phyloP scores from a whole-genome alignment of 306 rosid species.

The Quercus engelmannii region DNA sequence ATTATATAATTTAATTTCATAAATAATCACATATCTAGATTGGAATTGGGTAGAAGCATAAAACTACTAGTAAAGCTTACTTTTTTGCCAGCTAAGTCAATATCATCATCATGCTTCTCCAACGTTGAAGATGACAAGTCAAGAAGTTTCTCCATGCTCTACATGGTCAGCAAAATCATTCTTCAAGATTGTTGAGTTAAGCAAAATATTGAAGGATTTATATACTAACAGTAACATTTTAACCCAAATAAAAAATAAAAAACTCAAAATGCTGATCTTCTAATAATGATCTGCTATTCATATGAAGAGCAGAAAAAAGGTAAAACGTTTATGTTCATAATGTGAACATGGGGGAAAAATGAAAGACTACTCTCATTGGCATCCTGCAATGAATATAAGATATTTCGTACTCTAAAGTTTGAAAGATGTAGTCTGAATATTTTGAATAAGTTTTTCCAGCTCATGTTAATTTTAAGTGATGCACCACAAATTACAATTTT shows the following conservation, averaged over 20 bases:
- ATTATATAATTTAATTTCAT: neutral
- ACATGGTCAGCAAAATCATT: conserved; percentile 9
- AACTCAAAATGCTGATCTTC: neutral
- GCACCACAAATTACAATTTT: neutral
- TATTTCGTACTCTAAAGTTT: neutral
- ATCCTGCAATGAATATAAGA: neutral
- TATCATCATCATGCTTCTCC: conserved; percentile 24
- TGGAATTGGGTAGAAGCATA: neutral
- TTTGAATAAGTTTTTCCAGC: neutral
- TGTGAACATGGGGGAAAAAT: neutral
- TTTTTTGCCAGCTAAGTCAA: conserved; percentile 5
- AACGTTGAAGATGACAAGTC: conserved; percentile 28
- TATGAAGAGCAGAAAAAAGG: conserved; percentile 1
- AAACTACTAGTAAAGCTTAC: conserved; percentile 15
- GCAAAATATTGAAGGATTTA: neutral
- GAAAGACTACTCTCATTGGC: neutral
- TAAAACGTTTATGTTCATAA: neutral
- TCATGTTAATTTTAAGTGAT: neutral
- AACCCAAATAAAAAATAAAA: neutral
- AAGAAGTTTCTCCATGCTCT: conserved; percentile 40
- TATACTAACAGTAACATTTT: neutral
- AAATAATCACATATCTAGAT: neutral
- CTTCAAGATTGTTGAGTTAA: neutral
- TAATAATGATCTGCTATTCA: conserved; percentile 9
- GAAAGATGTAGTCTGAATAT: neutral